Evolutionary conservation across 2,329 filamentous ascomycete genomes (phyloP).

Genomic region (Fusarium pseudoanthophilum): DNA sequence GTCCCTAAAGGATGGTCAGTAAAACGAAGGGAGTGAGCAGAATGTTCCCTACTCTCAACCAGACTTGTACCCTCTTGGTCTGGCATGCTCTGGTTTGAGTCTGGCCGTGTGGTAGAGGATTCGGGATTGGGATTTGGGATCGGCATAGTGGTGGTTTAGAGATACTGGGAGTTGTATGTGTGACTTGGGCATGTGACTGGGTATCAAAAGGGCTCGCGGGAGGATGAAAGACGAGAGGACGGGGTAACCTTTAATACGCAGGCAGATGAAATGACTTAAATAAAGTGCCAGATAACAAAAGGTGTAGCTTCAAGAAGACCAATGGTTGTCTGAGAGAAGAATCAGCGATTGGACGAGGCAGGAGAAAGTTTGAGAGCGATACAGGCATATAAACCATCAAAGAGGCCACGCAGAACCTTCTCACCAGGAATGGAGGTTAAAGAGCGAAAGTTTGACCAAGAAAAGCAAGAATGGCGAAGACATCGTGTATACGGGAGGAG

Average conservation of each 20-base stretch:
- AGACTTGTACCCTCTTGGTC: background rate
- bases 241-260: too few species aligned
- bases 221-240: background rate
- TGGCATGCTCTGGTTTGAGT: background rate
- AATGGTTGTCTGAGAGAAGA: background rate
- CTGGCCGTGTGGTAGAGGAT: background rate
- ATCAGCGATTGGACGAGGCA: background rate
- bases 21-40: background rate
- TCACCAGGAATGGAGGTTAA: too few species aligned
- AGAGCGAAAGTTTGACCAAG: background rate
- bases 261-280: background rate
- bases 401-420: background rate
- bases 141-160: background rate
- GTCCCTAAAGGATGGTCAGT: background rate
- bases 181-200: background rate
- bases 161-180: background rate
- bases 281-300: background rate
- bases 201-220: background rate
- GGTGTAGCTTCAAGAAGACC: background rate
- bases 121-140: background rate
- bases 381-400: background rate
- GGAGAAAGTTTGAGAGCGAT: background rate
- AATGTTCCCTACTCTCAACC: background rate
- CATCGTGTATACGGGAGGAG: background rate
- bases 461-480: background rate